These are phyloP conservation scores for Plectranthus barbatus DNA, from an alignment of 257 asterid species.

Conservation along the genomic window DNA sequence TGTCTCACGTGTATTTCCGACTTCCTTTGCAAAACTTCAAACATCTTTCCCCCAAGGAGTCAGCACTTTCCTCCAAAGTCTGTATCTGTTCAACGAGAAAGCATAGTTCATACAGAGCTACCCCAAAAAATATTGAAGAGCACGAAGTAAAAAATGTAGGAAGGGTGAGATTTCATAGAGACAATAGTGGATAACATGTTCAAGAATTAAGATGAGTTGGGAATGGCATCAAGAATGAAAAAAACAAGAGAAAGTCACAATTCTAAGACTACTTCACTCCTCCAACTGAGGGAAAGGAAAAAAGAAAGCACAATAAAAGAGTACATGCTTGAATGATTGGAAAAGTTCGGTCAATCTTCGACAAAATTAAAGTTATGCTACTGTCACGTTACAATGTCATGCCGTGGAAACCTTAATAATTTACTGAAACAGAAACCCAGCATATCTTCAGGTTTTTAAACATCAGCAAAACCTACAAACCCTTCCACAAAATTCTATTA, in stretches of 20 bases:
- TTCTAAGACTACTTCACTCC: neutral
- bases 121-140: constrained; percentile 4
- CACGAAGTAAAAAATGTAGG: constrained; percentile 3
- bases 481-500: neutral
- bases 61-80: constrained; percentile 89
- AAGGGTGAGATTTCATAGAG: neutral
- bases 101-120: constrained; percentile 1
- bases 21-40: constrained; percentile 95
- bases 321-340: constrained; percentile 9
- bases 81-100: constrained; percentile 57
- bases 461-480: neutral
- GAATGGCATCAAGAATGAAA: neutral
- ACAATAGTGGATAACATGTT: neutral
- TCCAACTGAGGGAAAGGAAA: neutral
- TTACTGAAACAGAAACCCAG: neutral
- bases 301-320: neutral
- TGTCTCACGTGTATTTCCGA: constrained; percentile 92
- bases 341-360: neutral
- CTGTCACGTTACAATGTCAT: neutral
- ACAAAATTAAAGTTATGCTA: constrained; percentile 2
- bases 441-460: constrained; percentile 1
- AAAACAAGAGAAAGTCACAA: neutral
- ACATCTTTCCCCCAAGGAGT: constrained; percentile 85
- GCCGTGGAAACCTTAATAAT: neutral
- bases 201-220: neutral